phyloP scores from a whole-genome alignment of 2,329 filamentous ascomycete species.

The Helotiales sp. region DNA sequence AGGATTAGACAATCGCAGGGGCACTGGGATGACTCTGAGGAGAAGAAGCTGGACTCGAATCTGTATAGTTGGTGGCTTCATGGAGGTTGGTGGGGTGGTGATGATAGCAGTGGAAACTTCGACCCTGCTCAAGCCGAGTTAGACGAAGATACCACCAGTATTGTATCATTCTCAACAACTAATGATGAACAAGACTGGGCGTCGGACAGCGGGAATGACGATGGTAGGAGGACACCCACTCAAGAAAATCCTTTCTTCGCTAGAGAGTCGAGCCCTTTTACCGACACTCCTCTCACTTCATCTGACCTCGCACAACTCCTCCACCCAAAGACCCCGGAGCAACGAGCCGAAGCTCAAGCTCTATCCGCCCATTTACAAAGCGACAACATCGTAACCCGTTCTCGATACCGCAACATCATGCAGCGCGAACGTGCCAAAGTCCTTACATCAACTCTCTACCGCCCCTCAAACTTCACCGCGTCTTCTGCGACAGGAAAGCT shows the following conservation, averaged over 20 bases:
- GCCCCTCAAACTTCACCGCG: conserved; percentile 42
- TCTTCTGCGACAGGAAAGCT: conserved; percentile 48
- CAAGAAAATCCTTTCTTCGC: conserved; percentile 60
- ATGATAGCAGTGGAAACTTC: conserved; percentile 83
- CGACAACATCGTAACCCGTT: conserved; percentile 78
- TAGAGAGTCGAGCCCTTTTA: conserved; percentile 61
- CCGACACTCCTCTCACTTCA: conserved; percentile 68
- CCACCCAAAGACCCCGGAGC: conserved; percentile 76
- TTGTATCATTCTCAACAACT: conserved; percentile 63
- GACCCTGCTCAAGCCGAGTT: conserved; percentile 58
- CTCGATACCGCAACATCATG: conserved; percentile 71
- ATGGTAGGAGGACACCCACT: conserved; percentile 74
- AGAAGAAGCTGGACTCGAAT: conserved; percentile 72
- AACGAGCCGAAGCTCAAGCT: conserved; percentile 79
- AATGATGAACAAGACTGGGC: conserved; percentile 54
- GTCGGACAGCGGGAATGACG: conserved; percentile 45
- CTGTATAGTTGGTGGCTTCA: conserved; percentile 85
- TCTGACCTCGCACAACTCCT: conserved; percentile 78
- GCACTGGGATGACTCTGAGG: conserved; percentile 53
- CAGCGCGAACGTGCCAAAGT: conserved; percentile 74
- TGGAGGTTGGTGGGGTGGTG: conserved; percentile 83
- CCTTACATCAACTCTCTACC: conserved; percentile 55
- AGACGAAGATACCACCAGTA: conserved; percentile 77
- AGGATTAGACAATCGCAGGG: conserved; percentile 54
- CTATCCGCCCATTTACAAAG: conserved; percentile 80